Evolutionary conservation across 805 yeast species (phyloP).

Genomic region (Candida ficus): DNA sequence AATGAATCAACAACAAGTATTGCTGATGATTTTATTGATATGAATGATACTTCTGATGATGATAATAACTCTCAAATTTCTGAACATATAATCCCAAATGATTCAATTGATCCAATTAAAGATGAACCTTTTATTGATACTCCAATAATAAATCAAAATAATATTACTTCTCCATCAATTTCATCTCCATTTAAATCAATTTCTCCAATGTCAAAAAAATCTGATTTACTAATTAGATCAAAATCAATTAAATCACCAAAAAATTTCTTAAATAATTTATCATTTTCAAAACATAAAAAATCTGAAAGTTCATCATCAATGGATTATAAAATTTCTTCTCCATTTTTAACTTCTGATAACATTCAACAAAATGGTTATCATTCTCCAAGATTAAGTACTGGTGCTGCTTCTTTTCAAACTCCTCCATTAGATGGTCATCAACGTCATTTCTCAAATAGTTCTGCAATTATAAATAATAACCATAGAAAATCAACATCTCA

Average conservation of each 20-base stretch:
- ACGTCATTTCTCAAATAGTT: constrained; percentile 7
- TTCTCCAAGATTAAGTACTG: constrained; percentile 15
- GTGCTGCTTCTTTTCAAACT: constrained; percentile 23
- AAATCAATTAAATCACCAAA: constrained; percentile 25
- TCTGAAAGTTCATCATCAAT: constrained; percentile 21
- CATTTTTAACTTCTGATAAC: constrained; percentile 11
- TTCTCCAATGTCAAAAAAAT: neutral
- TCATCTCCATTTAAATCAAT: constrained; percentile 5
- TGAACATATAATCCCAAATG: neutral
- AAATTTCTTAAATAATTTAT: constrained; percentile 17
- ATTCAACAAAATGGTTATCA: constrained; percentile 6
- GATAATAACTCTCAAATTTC: constrained; percentile 7
- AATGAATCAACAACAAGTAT: too few relatives aligned
- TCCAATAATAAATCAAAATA: neutral
- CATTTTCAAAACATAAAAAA: constrained; percentile 23
- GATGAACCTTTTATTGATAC: neutral
- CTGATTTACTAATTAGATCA: constrained; percentile 10
- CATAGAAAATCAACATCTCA: constrained; percentile 2
- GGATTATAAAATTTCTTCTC: constrained; percentile 24
- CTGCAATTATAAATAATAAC: neutral
- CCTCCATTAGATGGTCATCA: constrained; percentile 20
- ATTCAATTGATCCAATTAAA: neutral
- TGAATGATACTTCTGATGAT: constrained; percentile 11
- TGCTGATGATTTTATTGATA: constrained; percentile 19
- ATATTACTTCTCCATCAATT: constrained; percentile 10